These are phyloP conservation scores for Ogataea ramenticola DNA, from an alignment of 805 yeast species.

Conservation along the genomic window DNA sequence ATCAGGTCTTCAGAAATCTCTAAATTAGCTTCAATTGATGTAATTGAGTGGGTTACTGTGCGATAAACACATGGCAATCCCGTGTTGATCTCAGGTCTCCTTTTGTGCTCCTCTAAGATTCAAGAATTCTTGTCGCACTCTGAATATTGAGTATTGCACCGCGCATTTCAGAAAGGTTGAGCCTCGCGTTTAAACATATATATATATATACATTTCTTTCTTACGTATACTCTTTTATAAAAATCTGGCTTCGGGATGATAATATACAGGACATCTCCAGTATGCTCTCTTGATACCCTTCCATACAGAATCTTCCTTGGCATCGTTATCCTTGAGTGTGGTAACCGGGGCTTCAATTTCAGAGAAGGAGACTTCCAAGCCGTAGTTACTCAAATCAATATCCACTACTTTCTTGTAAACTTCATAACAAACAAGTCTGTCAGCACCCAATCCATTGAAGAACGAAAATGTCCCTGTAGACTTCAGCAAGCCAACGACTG, in stretches of 20 bases:
- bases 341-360: conserved; percentile 40
- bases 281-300: conserved; percentile 53
- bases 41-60: too few relatives aligned
- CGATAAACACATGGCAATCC: too few relatives aligned
- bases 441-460: conserved; percentile 88
- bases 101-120: too few relatives aligned
- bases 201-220: neutral
- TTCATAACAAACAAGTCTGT: conserved; percentile 65
- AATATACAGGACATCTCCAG: conserved; percentile 63
- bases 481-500: conserved; percentile 72
- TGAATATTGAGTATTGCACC: too few relatives aligned
- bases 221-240: conserved; percentile 1
- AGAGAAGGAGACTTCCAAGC: conserved; percentile 55
- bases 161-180: too few relatives aligned
- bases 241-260: conserved; percentile 57
- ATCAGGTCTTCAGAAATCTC: neutral
- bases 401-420: conserved; percentile 81
- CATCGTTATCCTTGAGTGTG: conserved; percentile 27
- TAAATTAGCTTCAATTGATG: too few relatives aligned
- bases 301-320: conserved; percentile 44
- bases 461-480: conserved; percentile 83
- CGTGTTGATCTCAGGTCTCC: too few relatives aligned
- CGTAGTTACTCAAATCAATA: conserved; percentile 72
- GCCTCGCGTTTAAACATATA: too few relatives aligned
- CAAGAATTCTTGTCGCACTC: too few relatives aligned